Percentiles rank a stretch among this genome's conserved stretches.
phyloP scores from a whole-genome alignment of 352 stramenopile genomes.

The Phytophthora sansomeana region DNA sequence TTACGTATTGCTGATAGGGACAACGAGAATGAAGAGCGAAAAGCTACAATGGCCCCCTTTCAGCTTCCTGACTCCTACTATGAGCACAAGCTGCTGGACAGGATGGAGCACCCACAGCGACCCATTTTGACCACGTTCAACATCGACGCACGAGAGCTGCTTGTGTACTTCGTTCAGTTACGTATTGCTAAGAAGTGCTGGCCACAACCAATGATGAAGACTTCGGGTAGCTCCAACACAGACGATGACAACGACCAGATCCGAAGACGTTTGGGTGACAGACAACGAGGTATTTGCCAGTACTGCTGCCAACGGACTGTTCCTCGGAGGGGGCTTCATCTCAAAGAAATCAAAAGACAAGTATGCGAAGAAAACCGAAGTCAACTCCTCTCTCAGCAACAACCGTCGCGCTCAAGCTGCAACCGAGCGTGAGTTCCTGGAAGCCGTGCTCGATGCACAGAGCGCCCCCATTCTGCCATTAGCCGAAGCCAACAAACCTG shows the following conservation, averaged over 20 bases:
- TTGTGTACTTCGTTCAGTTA: background rate
- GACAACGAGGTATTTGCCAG: conserved; percentile 32
- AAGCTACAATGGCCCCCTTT: background rate
- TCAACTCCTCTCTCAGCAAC: background rate
- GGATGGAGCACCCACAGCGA: background rate
- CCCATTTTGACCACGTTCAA: conserved; percentile 19
- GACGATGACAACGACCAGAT: conserved; percentile 17
- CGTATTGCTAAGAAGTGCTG: conserved; percentile 2
- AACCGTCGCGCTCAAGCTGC: conserved; percentile 5
- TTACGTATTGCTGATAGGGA: no score
- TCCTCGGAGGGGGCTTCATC: conserved; percentile 52
- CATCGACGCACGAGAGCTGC: conserved; percentile 15
- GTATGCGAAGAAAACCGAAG: conserved; percentile 10
- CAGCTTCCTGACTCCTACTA: conserved; percentile 14
- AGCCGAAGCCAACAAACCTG: conserved; percentile 27
- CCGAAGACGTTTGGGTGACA: conserved; percentile 19
- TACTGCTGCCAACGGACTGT: conserved; percentile 29
- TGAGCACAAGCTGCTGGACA: background rate
- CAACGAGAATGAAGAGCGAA: background rate
- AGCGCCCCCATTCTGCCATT: conserved; percentile 28
- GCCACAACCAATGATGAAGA: conserved; percentile 1
- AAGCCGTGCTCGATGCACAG: conserved; percentile 19
- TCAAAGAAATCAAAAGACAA: conserved; percentile 33
- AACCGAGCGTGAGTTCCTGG: conserved; percentile 19
- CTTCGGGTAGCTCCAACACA: background rate